Conservation (phyloP, 768 basidiomycete species). For the Lepiota brunneoincarnata region DNA sequence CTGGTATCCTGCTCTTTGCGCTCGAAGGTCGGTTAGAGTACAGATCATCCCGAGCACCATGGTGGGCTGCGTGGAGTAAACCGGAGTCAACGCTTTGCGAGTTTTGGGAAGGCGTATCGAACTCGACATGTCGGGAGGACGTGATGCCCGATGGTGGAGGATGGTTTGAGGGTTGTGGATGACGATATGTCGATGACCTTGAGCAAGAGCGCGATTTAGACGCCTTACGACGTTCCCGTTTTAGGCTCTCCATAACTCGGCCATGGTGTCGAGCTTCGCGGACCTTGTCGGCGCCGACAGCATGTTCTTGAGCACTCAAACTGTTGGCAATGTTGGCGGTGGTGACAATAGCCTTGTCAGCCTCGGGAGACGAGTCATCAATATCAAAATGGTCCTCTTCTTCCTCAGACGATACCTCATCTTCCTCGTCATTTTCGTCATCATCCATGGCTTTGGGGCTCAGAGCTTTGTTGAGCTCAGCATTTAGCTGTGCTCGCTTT, state of each 20-base stretch:
- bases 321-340: conserved; percentile 5
- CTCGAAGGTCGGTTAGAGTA: conserved; percentile 30
- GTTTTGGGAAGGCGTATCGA: conserved; percentile 34
- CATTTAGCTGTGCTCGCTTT: conserved; percentile 21
- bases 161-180: conserved; percentile 50
- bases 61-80: conserved; percentile 24
- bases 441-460: conserved; percentile 30
- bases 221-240: conserved; percentile 15
- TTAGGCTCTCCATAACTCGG: conserved; percentile 6
- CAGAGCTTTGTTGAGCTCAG: conserved; percentile 13
- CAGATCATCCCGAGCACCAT: conserved; percentile 31
- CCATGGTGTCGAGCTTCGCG: conserved; percentile 9
- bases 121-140: conserved; percentile 53
- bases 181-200: conserved; percentile 33
- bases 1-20: conserved; percentile 57
- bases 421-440: conserved; percentile 48
- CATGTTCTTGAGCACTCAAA: conserved; percentile 13
- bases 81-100: conserved; percentile 33
- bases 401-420: conserved; percentile 50
- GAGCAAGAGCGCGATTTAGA: conserved; percentile 44
- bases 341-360: conserved; percentile 25
- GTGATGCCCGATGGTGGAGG: conserved; percentile 23
- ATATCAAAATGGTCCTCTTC: conserved; percentile 87
- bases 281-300: conserved; percentile 16
- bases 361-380: conserved; percentile 77